phyloP scores from a whole-genome alignment of 208 protist species.

The Acanthamoeba lenticulata region DNA sequence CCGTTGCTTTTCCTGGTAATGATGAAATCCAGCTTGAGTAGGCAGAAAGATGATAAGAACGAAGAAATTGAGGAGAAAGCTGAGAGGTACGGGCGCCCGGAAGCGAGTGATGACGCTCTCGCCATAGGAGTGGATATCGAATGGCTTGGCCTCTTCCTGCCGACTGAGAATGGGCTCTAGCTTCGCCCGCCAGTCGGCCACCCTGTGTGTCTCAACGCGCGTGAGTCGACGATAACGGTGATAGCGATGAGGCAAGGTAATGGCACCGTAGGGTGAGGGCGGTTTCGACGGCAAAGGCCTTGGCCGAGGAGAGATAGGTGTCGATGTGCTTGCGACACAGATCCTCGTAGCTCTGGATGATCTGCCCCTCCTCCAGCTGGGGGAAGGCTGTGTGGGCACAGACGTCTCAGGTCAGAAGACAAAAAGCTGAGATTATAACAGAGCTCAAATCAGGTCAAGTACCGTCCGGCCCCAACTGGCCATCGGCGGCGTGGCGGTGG shows the following conservation, averaged over 20 bases:
- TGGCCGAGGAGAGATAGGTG: conserved; percentile 69
- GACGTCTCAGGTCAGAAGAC: not conserved
- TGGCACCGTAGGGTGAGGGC: conserved; percentile 26
- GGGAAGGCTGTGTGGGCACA: not conserved
- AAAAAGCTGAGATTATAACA: not conserved
- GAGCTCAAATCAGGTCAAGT: too few species aligned
- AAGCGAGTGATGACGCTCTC: conserved; percentile 66
- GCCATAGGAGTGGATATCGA: conserved; percentile 78
- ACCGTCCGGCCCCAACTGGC: not conserved
- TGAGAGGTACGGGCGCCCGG: not conserved
- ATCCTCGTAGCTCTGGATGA: conserved; percentile 71
- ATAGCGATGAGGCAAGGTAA: not conserved
- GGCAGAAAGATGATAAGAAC: not conserved
- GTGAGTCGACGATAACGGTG: not conserved
- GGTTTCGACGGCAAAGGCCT: conserved; percentile 57
- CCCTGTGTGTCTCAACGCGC: not conserved
- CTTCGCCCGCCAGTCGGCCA: conserved; percentile 76
- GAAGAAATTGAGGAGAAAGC: not conserved
- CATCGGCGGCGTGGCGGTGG: not conserved
- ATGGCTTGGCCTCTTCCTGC: conserved; percentile 65
- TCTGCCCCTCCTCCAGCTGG: not conserved
- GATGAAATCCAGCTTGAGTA: not conserved
- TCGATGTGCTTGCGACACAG: conserved; percentile 72
- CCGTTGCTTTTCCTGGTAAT: not conserved
- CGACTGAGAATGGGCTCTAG: conserved; percentile 73